Percentiles rank a stretch among this genome's conserved stretches.
These are phyloP conservation scores for Teratosphaeria nubilosa DNA, from an alignment of 2,329 filamentous ascomycete genomes.

Conservation along the genomic window DNA sequence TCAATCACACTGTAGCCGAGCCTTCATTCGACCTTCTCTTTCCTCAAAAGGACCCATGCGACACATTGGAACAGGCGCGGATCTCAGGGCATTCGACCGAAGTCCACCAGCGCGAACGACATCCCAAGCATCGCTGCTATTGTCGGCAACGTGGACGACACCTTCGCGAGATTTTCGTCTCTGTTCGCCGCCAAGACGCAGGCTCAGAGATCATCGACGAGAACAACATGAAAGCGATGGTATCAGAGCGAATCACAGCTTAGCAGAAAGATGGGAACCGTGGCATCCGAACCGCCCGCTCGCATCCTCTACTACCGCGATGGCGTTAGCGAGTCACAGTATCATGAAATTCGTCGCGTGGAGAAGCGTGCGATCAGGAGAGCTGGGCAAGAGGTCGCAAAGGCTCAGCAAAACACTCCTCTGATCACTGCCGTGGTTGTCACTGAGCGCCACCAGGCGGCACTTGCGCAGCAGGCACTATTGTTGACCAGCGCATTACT, in stretches of 20 bases:
- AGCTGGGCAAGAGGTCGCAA: background rate
- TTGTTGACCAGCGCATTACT: background rate
- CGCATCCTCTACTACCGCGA: slow-evolving; percentile 2
- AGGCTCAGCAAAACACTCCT: background rate
- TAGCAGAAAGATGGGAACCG: background rate
- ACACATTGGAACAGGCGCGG: slow-evolving; percentile 21
- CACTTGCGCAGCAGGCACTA: background rate
- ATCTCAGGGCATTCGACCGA: slow-evolving; percentile 36
- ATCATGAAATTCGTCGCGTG: background rate
- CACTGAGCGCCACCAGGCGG: background rate
- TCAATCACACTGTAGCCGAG: background rate
- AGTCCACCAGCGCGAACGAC: slow-evolving; percentile 8
- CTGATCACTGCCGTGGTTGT: background rate
- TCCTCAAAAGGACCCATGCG: no score
- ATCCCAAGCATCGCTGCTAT: slow-evolving; percentile 32
- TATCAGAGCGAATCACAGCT: background rate
- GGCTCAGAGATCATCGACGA: background rate
- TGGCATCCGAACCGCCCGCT: background rate
- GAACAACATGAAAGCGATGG: slow-evolving; percentile 1
- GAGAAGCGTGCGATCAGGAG: slow-evolving; percentile 2
- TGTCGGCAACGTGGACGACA: slow-evolving; percentile 30
- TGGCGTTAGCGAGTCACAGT: slow-evolving; percentile 3
- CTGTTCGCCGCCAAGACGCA: no score
- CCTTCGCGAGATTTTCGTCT: slow-evolving; percentile 23
- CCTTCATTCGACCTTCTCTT: background rate